Base-by-base conservation (phyloP, 2,329 filamentous ascomycete genomes). In the Colletotrichum sp. region DNA sequence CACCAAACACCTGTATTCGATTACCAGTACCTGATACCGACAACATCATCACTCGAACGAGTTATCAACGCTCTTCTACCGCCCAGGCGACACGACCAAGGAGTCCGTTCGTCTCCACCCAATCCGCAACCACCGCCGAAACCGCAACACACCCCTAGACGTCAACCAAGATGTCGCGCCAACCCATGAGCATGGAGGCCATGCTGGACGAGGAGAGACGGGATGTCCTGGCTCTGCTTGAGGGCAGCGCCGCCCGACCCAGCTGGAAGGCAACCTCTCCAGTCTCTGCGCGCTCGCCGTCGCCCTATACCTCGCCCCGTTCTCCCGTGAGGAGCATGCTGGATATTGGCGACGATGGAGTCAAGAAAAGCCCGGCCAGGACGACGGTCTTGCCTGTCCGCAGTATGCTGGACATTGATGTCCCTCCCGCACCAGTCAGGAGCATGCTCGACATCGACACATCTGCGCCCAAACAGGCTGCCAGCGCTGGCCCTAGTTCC, bases 131-230 rank as follows among this genome's bases (percentile, higher is more conserved):
- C 48, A n/a, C 34, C 18, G 57, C 63, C 55, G 48, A 68, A 16
- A 34, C 32, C 64, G 59, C 57, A 68, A 26, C 2, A 16, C 32
- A 12, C 5, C 26, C 9, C 12, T 9, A 36, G 43, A 57, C 57
- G 13, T 18, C 34, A 9, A 65, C 26, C 81, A 79, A 32, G 74
- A 85, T 85, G 84, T 78, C 83, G 64, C 81, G 78, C 66, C 84
- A 85, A 67, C 86, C 87, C 24, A 95, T 95, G 93, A 95, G 94
- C 81, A 91, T 96, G 81, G 94, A 95, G 85, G 91, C 93, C 65
- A 91, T 93, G 78, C 88, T 96, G 78, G 94, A 96, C 82, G 93
- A 95, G 87, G 95, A 96, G 87, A 91, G 94, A 77, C 89, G 89
- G 77, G 94, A 95, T 85, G 92, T 96, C 52, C 87, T 95, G 78